Base-by-base conservation (phyloP, 2,329 filamentous ascomycete genomes). In the Colletotrichum lindemuthianum region DNA sequence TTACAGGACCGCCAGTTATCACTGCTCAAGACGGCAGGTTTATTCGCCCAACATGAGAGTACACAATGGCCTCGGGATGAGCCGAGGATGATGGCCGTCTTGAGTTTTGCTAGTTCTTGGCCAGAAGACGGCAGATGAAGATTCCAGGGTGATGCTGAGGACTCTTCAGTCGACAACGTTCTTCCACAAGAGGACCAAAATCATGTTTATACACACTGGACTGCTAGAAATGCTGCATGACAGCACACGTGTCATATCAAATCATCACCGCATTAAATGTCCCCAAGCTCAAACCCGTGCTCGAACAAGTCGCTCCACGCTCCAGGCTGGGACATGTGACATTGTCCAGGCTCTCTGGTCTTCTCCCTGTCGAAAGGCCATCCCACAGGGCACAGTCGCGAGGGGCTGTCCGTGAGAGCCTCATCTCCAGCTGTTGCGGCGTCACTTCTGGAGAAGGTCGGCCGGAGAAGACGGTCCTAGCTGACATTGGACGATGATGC, bases 321-420 rank as follows among this genome's bases (percentile, higher is more conserved):
- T 44, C 56, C 12, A 47, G 12, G 2, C 32, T 44, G 9, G 44
- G 40, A 6, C 37, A 11, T 34, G 37, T 51, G 11, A 13, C 10
- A n/a, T 9, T 41, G 12, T 9, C 39, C 15, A 44, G 34, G 2
- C 33, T 10, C 3, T 45, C 40, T 4, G 40, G 40, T 2, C 39
- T 59, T 39, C 12, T 32, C 13, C 33, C 48, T 2, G 49, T 60
- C 6, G 53, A 33, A 12, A 58, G 13, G 12, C 55, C 60, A 33
- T 58, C 54, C 68, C 68, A 69, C n/a, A n/a, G n/a, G n/a, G n/a
- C n/a, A n/a, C 6, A 69, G 57, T 9, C 58, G 63, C 48, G 63
- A 69, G 13, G 66, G 59, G 16, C 68, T 69, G 37, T 59, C 65
- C 33, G 59, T 39, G 15, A 65, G 53, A 24, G 48, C 44, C 9